Evolutionary conservation across 805 yeast species (phyloP).

Genomic region (Cyberlindnera galapagoensis): DNA sequence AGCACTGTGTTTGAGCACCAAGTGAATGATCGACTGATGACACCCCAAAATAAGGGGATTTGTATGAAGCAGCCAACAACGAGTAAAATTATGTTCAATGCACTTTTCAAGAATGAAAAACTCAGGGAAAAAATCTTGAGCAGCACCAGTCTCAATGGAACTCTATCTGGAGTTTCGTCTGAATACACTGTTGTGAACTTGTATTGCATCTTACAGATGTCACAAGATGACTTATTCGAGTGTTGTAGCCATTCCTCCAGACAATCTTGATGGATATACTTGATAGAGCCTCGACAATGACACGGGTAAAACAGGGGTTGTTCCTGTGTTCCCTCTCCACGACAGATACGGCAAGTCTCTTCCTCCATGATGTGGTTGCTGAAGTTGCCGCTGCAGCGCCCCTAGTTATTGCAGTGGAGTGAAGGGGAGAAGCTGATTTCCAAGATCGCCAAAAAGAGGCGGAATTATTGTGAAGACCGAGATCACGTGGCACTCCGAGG

Average conservation of each 20-base stretch:
- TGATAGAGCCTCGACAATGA: conserved; percentile 88
- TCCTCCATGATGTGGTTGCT: conserved; percentile 22
- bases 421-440: no score
- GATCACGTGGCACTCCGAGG: no score
- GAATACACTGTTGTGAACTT: conserved; percentile 60
- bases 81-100: conserved; percentile 16
- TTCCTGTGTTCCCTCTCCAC: conserved; percentile 75
- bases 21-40: conserved; percentile 46
- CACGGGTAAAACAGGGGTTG: conserved; percentile 91
- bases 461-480: no score
- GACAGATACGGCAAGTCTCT: conserved; percentile 82
- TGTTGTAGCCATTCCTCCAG: conserved; percentile 78
- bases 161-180: conserved; percentile 53
- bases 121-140: conserved; percentile 33
- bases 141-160: conserved; percentile 49
- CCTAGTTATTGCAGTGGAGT: no score
- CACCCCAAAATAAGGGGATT: conserved; percentile 53
- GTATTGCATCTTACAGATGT: conserved; percentile 78
- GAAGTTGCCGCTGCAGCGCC: no score
- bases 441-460: no score
- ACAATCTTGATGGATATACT: conserved; percentile 90
- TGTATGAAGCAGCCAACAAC: conserved; percentile 40
- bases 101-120: conserved; percentile 8
- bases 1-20: conserved; percentile 50
- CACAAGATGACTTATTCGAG: conserved; percentile 59